Percentiles rank a stretch among this genome's conserved stretches.
Evolutionary conservation across 2,329 filamentous ascomycete genomes (phyloP).

Genomic region (Helicocarpus griseus): DNA sequence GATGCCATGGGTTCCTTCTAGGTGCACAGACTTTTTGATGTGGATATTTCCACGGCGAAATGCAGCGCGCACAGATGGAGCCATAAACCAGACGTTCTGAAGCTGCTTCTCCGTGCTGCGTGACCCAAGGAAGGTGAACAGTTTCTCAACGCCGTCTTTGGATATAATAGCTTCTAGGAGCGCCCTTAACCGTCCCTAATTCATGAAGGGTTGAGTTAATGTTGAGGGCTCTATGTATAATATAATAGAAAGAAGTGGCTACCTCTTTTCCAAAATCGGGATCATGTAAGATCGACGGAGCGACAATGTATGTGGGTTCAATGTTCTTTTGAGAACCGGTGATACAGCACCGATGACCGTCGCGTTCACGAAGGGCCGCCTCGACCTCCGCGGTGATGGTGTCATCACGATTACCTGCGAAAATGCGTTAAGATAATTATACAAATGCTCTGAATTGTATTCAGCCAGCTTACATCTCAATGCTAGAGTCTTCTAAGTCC

Average conservation of each 20-base stretch:
- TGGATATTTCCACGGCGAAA: conserved; percentile 2
- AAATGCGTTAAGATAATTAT: background rate
- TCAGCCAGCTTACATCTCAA: too few relatives aligned
- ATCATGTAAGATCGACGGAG: conserved; percentile 2
- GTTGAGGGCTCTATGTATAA: background rate
- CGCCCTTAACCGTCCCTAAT: background rate
- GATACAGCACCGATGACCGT: background rate
- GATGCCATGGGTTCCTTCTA: background rate
- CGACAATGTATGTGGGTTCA: background rate
- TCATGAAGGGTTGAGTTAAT: background rate
- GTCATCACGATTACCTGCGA: background rate
- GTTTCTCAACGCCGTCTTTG: background rate
- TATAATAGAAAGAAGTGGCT: background rate
- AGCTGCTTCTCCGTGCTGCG: background rate
- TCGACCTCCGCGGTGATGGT: background rate
- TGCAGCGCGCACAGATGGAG: background rate
- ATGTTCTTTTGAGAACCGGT: background rate
- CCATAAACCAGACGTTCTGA: conserved; percentile 3
- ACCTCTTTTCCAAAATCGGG: background rate
- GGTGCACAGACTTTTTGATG: background rate
- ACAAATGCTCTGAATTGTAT: background rate
- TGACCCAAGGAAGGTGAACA: background rate
- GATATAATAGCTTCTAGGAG: background rate
- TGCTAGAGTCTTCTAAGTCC: too few relatives aligned
- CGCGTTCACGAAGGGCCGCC: background rate